phyloP scores from a whole-genome alignment of 2,329 filamentous ascomycete genomes.

The Pseudocercospora pini-densiflorae region DNA sequence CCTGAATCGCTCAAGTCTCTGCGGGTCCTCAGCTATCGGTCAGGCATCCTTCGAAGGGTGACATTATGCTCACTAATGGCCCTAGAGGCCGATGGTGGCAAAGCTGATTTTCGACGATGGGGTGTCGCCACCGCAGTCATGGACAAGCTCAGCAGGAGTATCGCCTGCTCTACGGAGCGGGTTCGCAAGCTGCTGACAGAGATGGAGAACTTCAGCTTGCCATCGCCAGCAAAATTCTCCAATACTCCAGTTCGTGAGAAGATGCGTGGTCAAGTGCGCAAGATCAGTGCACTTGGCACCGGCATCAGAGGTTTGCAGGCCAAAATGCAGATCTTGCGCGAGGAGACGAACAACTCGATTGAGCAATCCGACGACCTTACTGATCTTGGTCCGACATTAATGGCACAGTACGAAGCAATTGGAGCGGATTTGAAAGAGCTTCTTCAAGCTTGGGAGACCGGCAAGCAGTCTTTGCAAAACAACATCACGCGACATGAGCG shows the following conservation, averaged over 20 bases:
- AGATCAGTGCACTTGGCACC: slow-evolving; percentile 84
- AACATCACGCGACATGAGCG: slow-evolving; percentile 81
- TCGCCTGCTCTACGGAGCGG: slow-evolving; percentile 65
- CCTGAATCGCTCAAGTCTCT: slow-evolving; percentile 77
- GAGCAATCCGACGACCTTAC: slow-evolving; percentile 65
- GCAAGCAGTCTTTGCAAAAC: slow-evolving; percentile 78
- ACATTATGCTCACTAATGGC: slow-evolving; percentile 88
- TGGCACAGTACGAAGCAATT: slow-evolving; percentile 93
- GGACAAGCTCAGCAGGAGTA: slow-evolving; percentile 64
- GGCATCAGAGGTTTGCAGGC: slow-evolving; percentile 91
- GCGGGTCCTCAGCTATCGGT: slow-evolving; percentile 67
- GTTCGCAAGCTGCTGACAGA: slow-evolving; percentile 74
- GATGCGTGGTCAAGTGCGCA: slow-evolving; percentile 83
- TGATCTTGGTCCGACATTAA: slow-evolving; percentile 77
- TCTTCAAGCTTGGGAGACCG: slow-evolving; percentile 59
- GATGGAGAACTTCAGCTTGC: slow-evolving; percentile 66
- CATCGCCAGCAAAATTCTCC: slow-evolving; percentile 63
- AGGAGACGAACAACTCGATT: slow-evolving; percentile 81
- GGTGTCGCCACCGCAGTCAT: slow-evolving; percentile 77
- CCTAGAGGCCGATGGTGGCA: slow-evolving; percentile 79
- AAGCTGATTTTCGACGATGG: slow-evolving; percentile 78
- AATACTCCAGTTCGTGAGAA: slow-evolving; percentile 72
- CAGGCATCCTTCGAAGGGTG: slow-evolving; percentile 80
- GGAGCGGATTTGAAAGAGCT: slow-evolving; percentile 76
- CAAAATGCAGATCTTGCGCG: slow-evolving; percentile 87